Conservation (phyloP, 2,329 filamentous ascomycete species). For the Neopestalotiopsis rosae region DNA sequence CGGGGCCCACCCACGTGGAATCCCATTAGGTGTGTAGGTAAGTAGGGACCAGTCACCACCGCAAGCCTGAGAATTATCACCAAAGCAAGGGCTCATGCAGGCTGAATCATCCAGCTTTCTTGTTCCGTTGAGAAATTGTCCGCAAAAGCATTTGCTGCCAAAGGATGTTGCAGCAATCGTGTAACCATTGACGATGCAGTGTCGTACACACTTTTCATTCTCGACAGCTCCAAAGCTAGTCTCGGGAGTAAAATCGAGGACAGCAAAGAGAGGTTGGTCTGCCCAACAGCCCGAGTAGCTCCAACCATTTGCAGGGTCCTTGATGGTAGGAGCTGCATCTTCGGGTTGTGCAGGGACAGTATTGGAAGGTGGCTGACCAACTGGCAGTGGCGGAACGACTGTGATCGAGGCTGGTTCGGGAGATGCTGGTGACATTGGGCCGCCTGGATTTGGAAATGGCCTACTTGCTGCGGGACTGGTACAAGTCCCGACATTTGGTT, state of each 20-base stretch:
- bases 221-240: constrained; percentile 27
- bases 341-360: not conserved
- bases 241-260: constrained; percentile 25
- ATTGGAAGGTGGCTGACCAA: not conserved
- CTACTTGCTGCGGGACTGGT: constrained; percentile 23
- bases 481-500: constrained; percentile 26
- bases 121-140: constrained; percentile 43
- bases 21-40: constrained; percentile 47
- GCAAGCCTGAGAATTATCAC: constrained; percentile 52
- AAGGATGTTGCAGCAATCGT: constrained; percentile 55
- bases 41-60: constrained; percentile 54
- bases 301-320: constrained; percentile 31
- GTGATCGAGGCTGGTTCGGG: not conserved
- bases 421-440: not conserved
- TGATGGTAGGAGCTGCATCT: constrained; percentile 24
- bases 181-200: constrained; percentile 52
- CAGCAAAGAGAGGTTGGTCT: constrained; percentile 29
- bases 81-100: constrained; percentile 57
- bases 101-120: constrained; percentile 47
- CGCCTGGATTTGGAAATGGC: constrained; percentile 11
- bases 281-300: constrained; percentile 38
- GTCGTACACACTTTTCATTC: constrained; percentile 47
- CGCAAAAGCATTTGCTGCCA: constrained; percentile 54
- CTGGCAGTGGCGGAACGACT: not conserved
- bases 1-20: constrained; percentile 38